These are phyloP conservation scores for Alternaria gaisen DNA, from an alignment of 2,329 filamentous ascomycete species.

Conservation along the genomic window DNA sequence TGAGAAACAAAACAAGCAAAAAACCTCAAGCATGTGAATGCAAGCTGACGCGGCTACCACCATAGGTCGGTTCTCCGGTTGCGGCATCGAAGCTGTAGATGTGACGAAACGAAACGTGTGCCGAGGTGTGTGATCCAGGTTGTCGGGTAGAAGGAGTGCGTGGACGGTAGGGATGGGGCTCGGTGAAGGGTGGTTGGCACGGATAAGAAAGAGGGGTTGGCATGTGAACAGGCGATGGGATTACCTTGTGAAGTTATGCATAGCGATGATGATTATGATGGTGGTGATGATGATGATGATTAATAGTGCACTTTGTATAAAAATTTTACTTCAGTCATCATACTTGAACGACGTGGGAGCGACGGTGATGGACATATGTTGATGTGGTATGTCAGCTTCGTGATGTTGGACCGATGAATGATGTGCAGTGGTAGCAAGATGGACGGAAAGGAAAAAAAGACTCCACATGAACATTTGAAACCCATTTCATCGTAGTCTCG, in stretches of 20 bases:
- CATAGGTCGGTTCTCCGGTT: constrained; percentile 21
- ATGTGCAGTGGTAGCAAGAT: background rate
- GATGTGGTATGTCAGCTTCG: too few relatives aligned
- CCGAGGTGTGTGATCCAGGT: constrained; percentile 14
- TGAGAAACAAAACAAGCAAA: background rate
- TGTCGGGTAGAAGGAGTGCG: background rate
- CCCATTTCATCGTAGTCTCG: constrained; percentile 47
- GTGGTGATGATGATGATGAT: background rate
- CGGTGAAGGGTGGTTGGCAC: background rate
- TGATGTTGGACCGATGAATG: background rate
- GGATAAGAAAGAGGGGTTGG: background rate
- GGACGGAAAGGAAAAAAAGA: background rate
- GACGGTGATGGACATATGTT: background rate
- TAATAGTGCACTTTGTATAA: background rate
- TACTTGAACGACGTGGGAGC: background rate
- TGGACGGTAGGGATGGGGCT: background rate
- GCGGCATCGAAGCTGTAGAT: constrained; percentile 25
- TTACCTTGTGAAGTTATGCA: background rate
- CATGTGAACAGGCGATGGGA: constrained; percentile 1
- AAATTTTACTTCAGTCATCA: accelerated
- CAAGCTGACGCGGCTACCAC: constrained; percentile 18
- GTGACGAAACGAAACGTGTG: background rate
- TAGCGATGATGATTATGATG: background rate
- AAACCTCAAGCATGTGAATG: constrained; percentile 13
- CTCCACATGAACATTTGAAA: constrained; percentile 40